Percentiles rank a stretch among this genome's conserved stretches.
phyloP scores from a whole-genome alignment of 192 early-diverging fungal genomes.

The Coemansia reversa region DNA sequence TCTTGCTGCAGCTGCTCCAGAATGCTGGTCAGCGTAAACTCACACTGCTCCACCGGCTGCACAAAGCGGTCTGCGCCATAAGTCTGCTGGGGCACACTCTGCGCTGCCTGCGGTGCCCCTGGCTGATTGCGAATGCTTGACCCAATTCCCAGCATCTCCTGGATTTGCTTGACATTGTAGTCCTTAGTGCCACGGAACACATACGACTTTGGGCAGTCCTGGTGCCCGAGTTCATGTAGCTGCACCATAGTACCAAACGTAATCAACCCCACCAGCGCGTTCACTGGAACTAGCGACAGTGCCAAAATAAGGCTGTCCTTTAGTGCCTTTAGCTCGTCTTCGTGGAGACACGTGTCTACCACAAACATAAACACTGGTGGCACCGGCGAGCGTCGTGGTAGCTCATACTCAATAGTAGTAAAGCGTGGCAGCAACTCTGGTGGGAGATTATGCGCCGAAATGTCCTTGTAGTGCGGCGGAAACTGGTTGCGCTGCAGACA shows the following conservation, averaged over 20 bases:
- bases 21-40: conserved; percentile 92
- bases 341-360: conserved; percentile 95
- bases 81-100: conserved; percentile 40
- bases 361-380: conserved; percentile 97
- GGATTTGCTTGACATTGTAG: conserved; percentile 90
- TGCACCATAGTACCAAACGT: conserved; percentile 99
- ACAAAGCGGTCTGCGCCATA: conserved; percentile 72
- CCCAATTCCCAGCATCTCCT: conserved; percentile 93
- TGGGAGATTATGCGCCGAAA: conserved; percentile 87
- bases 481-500: conserved; percentile 96
- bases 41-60: conserved; percentile 89
- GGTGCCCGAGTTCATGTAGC: conserved; percentile 94
- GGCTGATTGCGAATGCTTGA: conserved; percentile 48
- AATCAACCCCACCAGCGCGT: conserved; percentile 92
- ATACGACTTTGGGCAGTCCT: conserved; percentile 95
- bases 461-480: conserved; percentile 96
- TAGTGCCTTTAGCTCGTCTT: conserved; percentile 92
- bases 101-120: conserved; percentile 23
- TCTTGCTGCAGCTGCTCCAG: conserved; percentile 96
- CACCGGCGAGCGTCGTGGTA: conserved; percentile 78
- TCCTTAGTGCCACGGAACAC: conserved; percentile 98
- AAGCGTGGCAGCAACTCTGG: conserved; percentile 88
- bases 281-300: conserved; percentile 86
- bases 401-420: conserved; percentile 95
- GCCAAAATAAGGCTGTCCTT: conserved; percentile 91